phyloP scores from a whole-genome alignment of 2,329 filamentous ascomycete genomes.

The Fusarium robinianum region DNA sequence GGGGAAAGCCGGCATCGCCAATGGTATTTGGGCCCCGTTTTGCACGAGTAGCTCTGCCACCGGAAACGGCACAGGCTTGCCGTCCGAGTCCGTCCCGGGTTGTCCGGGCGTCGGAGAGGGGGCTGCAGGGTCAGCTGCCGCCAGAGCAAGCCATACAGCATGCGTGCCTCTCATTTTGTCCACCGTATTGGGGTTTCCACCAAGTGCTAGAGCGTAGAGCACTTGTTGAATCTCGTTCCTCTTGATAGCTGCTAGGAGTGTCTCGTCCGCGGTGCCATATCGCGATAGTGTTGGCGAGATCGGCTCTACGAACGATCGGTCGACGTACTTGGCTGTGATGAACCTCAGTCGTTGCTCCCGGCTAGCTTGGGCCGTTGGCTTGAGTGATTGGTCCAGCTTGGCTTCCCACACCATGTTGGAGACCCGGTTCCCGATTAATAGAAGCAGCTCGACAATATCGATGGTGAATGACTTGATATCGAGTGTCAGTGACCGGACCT shows the following conservation, averaged over 20 bases:
- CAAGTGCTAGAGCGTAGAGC: slow-evolving; percentile 84
- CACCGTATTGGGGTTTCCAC: slow-evolving; percentile 82
- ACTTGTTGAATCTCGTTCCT: slow-evolving; percentile 94
- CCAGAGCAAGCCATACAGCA: slow-evolving; percentile 86
- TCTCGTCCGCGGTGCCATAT: slow-evolving; percentile 81
- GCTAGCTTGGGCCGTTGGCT: slow-evolving; percentile 76
- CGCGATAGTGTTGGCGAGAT: slow-evolving; percentile 76
- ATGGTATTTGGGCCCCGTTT: slow-evolving; percentile 88
- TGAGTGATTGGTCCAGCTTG: slow-evolving; percentile 71
- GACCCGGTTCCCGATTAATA: slow-evolving; percentile 89
- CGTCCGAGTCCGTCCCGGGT: slow-evolving; percentile 48
- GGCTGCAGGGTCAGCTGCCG: slow-evolving; percentile 86
- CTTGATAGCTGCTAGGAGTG: slow-evolving; percentile 89
- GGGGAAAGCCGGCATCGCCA: slow-evolving; percentile 76
- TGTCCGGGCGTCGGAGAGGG: slow-evolving; percentile 60
- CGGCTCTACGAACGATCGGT: slow-evolving; percentile 78
- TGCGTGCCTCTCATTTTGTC: slow-evolving; percentile 90
- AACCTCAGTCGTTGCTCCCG: slow-evolving; percentile 92
- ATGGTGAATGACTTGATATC: slow-evolving; percentile 96
- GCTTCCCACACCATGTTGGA: slow-evolving; percentile 98
- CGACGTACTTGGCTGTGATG: slow-evolving; percentile 93
- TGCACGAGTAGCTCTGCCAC: slow-evolving; percentile 90
- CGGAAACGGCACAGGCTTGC: slow-evolving; percentile 73
- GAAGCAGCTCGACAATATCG: slow-evolving; percentile 92
- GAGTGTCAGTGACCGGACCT: slow-evolving; percentile 90